A percentile compares a stretch with the other conserved stretches of the same genome.
These are phyloP conservation scores for Crithidia bombi DNA, from an alignment of 208 protist genomes.

Conservation along the genomic window DNA sequence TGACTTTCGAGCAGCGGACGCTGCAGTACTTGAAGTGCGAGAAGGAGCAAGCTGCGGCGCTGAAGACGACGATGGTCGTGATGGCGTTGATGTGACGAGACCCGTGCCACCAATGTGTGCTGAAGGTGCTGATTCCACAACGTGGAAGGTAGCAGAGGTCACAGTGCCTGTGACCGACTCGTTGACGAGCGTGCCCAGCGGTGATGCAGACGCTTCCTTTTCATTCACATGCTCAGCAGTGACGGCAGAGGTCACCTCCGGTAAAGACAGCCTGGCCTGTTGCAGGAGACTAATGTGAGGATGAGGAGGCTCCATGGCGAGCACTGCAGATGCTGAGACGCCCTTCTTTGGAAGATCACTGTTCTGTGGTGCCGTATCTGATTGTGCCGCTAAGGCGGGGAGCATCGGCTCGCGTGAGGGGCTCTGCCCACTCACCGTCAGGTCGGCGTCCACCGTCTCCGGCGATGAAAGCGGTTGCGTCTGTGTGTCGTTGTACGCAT, in stretches of 20 bases:
- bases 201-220: no score
- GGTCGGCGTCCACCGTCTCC: conserved; percentile 15
- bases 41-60: neutral
- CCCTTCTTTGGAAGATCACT: neutral
- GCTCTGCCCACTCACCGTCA: neutral
- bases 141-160: no score
- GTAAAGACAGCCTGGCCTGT: no score
- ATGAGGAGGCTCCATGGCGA: no score
- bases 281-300: no score
- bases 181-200: no score
- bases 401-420: neutral
- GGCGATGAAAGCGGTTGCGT: neutral
- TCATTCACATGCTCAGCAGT: no score
- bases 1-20: neutral
- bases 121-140: neutral
- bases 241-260: no score
- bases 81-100: neutral
- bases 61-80: neutral
- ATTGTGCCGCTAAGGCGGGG: neutral
- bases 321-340: no score
- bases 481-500: neutral
- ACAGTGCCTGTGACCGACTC: no score
- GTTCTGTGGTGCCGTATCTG: neutral
- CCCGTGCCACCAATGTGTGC: neutral
- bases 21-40: no score